Percentiles rank a stretch among this genome's conserved stretches.
phyloP scores from a whole-genome alignment of 208 protist genomes.

The Dictyostelium gargantuum region DNA sequence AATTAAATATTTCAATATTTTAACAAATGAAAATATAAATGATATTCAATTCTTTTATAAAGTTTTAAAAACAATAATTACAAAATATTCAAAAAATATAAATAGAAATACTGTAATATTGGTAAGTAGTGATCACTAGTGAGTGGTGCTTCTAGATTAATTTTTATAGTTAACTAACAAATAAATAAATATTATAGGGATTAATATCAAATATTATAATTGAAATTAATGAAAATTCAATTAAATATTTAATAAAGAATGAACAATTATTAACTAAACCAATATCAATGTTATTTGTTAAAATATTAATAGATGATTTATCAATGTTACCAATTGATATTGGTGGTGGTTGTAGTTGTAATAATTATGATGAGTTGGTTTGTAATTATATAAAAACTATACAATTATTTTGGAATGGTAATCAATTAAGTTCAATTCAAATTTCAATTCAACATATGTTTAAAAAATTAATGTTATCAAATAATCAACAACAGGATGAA shows the following conservation, averaged over 20 bases:
- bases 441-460: neutral
- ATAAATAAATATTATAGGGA: neutral
- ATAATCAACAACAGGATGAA: neutral
- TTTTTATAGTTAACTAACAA: too few relatives aligned
- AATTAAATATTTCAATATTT: neutral
- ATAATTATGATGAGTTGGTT: neutral
- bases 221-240: neutral
- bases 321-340: neutral
- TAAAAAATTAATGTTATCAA: neutral
- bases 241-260: neutral
- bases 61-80: neutral
- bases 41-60: neutral
- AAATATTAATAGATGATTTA: neutral
- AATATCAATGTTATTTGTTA: neutral
- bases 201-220: neutral
- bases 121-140: neutral
- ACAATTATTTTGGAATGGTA: neutral
- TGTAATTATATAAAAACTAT: neutral
- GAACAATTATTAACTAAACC: neutral
- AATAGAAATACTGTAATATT: neutral
- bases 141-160: too few relatives aligned
- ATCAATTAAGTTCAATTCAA: neutral
- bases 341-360: neutral
- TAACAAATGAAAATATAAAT: neutral
- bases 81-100: neutral